Evolutionary conservation across 2,329 filamentous ascomycete genomes (phyloP).

Genomic region (Pseudogymnoascus pannorum): DNA sequence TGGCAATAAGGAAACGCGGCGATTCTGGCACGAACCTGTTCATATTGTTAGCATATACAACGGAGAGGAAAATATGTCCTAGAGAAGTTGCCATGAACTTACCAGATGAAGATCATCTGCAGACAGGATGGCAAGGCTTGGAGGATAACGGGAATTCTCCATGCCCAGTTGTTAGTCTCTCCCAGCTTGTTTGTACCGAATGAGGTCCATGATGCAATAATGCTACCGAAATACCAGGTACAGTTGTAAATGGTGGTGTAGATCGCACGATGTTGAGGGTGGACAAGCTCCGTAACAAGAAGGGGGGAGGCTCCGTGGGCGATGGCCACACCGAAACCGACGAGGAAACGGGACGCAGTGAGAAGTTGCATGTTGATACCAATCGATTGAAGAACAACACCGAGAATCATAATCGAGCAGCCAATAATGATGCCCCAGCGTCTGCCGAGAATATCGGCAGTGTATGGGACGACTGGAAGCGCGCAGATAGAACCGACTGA

Average conservation of each 20-base stretch:
- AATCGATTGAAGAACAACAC: constrained; percentile 35
- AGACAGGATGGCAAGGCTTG: constrained; percentile 26
- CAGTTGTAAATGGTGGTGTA: constrained; percentile 42
- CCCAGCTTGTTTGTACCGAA: constrained; percentile 12
- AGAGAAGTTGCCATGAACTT: neutral
- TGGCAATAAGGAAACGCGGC: constrained; percentile 34
- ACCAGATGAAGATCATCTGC: constrained; percentile 11
- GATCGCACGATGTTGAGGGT: constrained; percentile 41
- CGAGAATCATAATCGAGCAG: constrained; percentile 38
- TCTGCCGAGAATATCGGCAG: constrained; percentile 40
- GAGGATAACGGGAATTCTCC: constrained; percentile 29
- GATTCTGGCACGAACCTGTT: constrained; percentile 32
- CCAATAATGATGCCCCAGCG: constrained; percentile 40
- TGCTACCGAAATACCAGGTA: constrained; percentile 38
- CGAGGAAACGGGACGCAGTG: constrained; percentile 33
- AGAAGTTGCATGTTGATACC: constrained; percentile 36
- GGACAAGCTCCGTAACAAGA: constrained; percentile 39
- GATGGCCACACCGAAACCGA: constrained; percentile 31
- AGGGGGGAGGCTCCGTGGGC: constrained; percentile 25
- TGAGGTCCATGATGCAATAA: constrained; percentile 37
- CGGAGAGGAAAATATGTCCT: neutral
- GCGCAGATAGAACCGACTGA: constrained; percentile 41
- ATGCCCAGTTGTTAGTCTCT: constrained; percentile 23
- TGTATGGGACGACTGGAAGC: constrained; percentile 40
- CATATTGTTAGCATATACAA: constrained; percentile 2